Evolutionary conservation across 1,284 basidiomycete genomes (phyloP).

Genomic region (Anthracocystis panici-leucophaei): DNA sequence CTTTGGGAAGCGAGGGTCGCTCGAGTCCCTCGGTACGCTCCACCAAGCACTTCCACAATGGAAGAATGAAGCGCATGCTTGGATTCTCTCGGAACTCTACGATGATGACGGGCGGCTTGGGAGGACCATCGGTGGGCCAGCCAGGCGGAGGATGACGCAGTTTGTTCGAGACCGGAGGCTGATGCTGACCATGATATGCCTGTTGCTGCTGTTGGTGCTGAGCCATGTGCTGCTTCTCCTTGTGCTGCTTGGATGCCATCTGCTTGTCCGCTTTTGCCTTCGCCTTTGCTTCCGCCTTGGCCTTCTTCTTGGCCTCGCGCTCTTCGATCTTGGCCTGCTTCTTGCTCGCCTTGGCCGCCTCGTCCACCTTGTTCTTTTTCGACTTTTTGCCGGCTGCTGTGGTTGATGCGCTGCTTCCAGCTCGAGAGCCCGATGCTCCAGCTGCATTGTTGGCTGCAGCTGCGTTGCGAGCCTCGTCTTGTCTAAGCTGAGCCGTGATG

Average conservation of each 20-base stretch:
- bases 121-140: conserved; percentile 52
- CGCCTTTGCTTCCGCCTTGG: conserved; percentile 52
- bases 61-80: conserved; percentile 63
- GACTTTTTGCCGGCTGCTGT: conserved; percentile 44
- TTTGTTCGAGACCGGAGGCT: conserved; percentile 30
- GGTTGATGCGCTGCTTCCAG: conserved; percentile 18
- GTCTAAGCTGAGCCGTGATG: conserved; percentile 52
- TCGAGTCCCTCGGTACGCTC: conserved; percentile 57
- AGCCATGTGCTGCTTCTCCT: conserved; percentile 37
- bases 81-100: conserved; percentile 69
- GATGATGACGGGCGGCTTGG: conserved; percentile 63
- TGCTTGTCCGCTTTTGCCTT: conserved; percentile 45
- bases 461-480: conserved; percentile 51
- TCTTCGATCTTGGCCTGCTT: conserved; percentile 56
- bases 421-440: conserved; percentile 26
- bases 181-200: conserved; percentile 22
- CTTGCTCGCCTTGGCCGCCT: conserved; percentile 45
- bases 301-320: conserved; percentile 54
- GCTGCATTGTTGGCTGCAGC: conserved; percentile 38
- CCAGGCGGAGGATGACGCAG: conserved; percentile 51
- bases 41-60: conserved; percentile 62
- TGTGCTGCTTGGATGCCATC: conserved; percentile 34
- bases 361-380: conserved; percentile 50
- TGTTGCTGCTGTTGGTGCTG: conserved; percentile 25
- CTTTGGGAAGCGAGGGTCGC: conserved; percentile 39